Evolutionary conservation across 345 rosid species (phyloP), one percentile per base, ranked within the genome.

Genomic region (Theobroma cacao): DNA sequence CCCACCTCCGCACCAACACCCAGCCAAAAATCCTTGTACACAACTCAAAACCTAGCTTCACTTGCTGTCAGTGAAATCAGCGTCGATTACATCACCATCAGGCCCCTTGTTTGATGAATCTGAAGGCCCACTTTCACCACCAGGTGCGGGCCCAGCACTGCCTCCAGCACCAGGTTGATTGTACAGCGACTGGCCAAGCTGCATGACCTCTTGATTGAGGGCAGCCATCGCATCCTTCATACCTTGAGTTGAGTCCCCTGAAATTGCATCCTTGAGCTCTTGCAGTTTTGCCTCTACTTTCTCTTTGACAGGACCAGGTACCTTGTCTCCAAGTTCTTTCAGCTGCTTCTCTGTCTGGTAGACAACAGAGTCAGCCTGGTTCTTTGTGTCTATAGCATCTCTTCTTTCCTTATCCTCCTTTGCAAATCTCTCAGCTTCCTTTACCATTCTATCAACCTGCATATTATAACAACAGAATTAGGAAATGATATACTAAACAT

Each of bases 291-390:
- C 87, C 88, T 95, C 98, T 0, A 93, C 98, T 84, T 92, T 93
- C 82, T 92, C 99, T 76, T 93, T 95, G 28, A 95, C 97, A 5
- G 90, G 87, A 14, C 84, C 93, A 20, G 99, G 99, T 24, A 93
- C 91, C 83, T 93, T 93, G 75, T 93, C 98, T 48, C 99, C 97
- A 0, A 92, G 88, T 81, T 95, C 98, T 84, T 92, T 93, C 56
- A 93, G 87, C 82, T 95, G 99, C 85, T 95, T 95, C 89, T 95
- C 98, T 10, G 98, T 95, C 75, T 93, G 97, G 86, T 95, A 95
- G 28, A 93, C 93, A 0, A 92, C 89, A 0, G 99, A 95, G 76
- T 93, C 99, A 1, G 99, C 98, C 67, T 95, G 99, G 85, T 95
- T 93, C 90, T 95, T 95, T 30, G 99, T 95, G 90, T 95, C 99